Evolutionary conservation across 2,329 filamentous ascomycete genomes (phyloP), one percentile per base, ranked within the genome.

Genomic region (Helotiales sp.): DNA sequence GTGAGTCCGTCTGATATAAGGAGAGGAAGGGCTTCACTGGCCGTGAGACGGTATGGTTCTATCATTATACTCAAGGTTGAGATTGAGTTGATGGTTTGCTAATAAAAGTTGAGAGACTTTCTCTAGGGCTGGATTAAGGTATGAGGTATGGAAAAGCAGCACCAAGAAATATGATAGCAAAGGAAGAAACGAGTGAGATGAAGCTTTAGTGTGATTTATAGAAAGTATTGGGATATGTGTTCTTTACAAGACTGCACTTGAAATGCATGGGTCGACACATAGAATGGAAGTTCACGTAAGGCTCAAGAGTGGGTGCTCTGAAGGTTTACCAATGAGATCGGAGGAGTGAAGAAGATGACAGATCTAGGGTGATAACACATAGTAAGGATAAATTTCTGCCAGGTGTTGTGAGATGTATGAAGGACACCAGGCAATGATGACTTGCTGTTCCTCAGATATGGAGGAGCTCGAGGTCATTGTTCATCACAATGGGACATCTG

Each of bases 1-100:
- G 83, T 84, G 1, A 87, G 70, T 0, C 79, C 74, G 5, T 80
- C 80, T 2, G 74, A 73, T 30, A 74, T 77, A 62, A 85, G 77
- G 15, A 78, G 76, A 1, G 76, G 71, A 1, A 80, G 69, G 0
- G 76, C 80, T 70, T 85, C 72, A 1, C 78, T 79, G 6, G 84
- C 84, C 0, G 82, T 84, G 11, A 83, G 70, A 50, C 72, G 73
- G 63, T 79, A 78, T n/a, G 74, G 69, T 62, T 79, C 75, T 69
- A 76, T 74, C 74, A 74, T 75, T 64, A 37, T 70, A 26, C 24
- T 20, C 37, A 50, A 24, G 7, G 11, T 6, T 26, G 34, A 22
- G 2, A 34, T 28, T 50, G 17, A 7, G 17, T 20, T 20, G 17
- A 45, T 45, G 40, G n/a, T 45, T 34, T 52, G 52, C 2, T 30